Base-by-base conservation (phyloP, 441 rosid genomes). In the Corymbia citriodora region DNA sequence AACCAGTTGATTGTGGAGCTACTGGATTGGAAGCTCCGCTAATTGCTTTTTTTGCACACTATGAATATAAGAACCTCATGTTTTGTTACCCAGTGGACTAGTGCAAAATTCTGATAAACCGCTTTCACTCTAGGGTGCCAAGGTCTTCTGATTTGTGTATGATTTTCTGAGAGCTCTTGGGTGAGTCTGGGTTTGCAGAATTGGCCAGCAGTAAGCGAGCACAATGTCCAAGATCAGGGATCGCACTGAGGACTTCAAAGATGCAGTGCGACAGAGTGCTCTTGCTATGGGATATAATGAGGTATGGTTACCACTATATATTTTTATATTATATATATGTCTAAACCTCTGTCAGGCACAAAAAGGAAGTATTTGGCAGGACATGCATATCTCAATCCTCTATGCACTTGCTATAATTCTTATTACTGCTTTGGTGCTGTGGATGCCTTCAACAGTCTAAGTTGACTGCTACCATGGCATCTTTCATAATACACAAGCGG, bases 191-290 rank as follows among this genome's bases (percentile, higher is more conserved):
- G n/a, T 45, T n/a, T 45, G n/a, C 85, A 11, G n/a, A 21, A 23
- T 23, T 40, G 14, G n/a, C 25, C 27, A 53, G 87, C 54, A 29
- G 59, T 89, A 27, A 16, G 72, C 65, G n/a, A 29, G 90, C 91
- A 72, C 59, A 52, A 98, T 97, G 99, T 95, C 98, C 83, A 98
- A 94, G 94, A 91, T 95, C 89, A 95, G 97, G 92, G 99, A 98
- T 88, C 95, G 99, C 89, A 96, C 95, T 36, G 99, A 97, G 93
- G 99, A 98, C 93, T 98, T 97, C 90, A 98, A 97, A 92, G 99
- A 98, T 90, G 96, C 95, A 40, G 96, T 95, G 90, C 95, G 99
- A 59, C 95, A 92, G 86, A 63, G 95, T 16, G 98, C 98, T 68
- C 93, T 95, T 87, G 95, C 98, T 55, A 87, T 91, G 55, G 99